Base-by-base conservation (phyloP, 805 yeast species). In the Candida silvatica region DNA sequence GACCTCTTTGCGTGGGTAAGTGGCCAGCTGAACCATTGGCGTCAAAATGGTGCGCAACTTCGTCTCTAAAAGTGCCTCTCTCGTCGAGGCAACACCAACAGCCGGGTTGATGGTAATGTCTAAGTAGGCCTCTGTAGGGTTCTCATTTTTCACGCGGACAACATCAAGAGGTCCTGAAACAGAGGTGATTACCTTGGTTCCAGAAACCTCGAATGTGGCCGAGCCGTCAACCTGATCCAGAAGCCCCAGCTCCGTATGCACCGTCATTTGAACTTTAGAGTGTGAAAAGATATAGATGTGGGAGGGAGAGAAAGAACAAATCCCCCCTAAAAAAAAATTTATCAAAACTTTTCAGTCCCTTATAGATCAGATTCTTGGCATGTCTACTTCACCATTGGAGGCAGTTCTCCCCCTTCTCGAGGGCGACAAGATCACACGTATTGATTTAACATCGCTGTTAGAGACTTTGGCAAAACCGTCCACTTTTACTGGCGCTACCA, bases 151-250 rank as follows among this genome's bases (percentile, higher is more conserved):
- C 11, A 74, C 58, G 52, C 79, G 80, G 8, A 85, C 78, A 2
- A 47, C 45, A 49, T 90, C 97, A 20, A 90, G 70, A 0, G 98
- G 98, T 0, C 98, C 98, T 1, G 88, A 71, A 1, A 90, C 88
- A 0, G 95, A 77, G 29, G 80, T 74, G 2, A 88, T 58, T 3
- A 82, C 77, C 37, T 71, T 71, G 1, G 81, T 73, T 14, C 55
- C 54, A 2, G 70, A 74, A n/a, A 60, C 52, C 12, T 59, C 52
- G 37, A 77, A 63, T 17, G 69, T 69, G 1, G 90, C 77, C 1
- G 94, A 83, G 1, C 97, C 97, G 54, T 86, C 95, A 2, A 80
- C 90, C 42, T 75, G 70, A 36, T 62, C 59, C 32, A 85, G 57
- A 4, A 47, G 23, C 18, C 48, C 54, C 6, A 30, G 41, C 23